These are phyloP conservation scores for Citrullus mucosospermus DNA, from an alignment of 306 rosid species.

Conservation along the genomic window DNA sequence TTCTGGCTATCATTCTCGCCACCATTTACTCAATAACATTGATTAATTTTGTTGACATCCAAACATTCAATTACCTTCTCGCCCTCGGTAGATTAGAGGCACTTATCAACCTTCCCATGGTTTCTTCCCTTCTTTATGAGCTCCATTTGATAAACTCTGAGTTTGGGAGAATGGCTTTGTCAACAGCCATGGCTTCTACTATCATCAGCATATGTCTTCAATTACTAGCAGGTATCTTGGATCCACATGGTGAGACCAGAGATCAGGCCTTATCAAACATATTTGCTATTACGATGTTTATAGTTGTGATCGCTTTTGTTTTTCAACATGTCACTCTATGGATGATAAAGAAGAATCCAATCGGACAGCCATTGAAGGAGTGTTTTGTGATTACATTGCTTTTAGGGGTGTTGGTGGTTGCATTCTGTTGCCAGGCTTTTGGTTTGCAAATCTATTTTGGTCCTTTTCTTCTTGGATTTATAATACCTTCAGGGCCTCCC, in stretches of 20 bases:
- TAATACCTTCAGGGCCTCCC: constrained; percentile 23
- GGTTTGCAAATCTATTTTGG: constrained; percentile 20
- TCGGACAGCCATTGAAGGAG: constrained; percentile 13
- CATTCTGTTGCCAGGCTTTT: constrained; percentile 10
- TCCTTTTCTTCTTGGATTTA: constrained; percentile 21
- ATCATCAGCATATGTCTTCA: neutral
- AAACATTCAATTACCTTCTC: neutral
- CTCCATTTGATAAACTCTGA: constrained; percentile 25
- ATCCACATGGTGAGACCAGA: neutral
- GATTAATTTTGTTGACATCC: neutral
- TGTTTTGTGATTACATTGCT: neutral
- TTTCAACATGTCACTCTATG: constrained; percentile 4
- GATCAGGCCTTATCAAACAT: neutral
- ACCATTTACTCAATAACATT: neutral
- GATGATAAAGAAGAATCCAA: constrained; percentile 12
- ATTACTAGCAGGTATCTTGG: neutral
- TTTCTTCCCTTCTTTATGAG: constrained; percentile 16
- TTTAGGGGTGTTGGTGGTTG: constrained; percentile 13
- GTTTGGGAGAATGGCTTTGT: constrained; percentile 16
- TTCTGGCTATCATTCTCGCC: constrained; percentile 1
- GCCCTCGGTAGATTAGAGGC: constrained; percentile 1
- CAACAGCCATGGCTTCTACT: constrained; percentile 14
- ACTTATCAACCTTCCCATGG: constrained; percentile 8
- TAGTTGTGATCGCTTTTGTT: neutral
- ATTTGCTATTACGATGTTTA: neutral